Conservation (phyloP, 148 eudicot genomes). For the Chenopodium quinoa region DNA sequence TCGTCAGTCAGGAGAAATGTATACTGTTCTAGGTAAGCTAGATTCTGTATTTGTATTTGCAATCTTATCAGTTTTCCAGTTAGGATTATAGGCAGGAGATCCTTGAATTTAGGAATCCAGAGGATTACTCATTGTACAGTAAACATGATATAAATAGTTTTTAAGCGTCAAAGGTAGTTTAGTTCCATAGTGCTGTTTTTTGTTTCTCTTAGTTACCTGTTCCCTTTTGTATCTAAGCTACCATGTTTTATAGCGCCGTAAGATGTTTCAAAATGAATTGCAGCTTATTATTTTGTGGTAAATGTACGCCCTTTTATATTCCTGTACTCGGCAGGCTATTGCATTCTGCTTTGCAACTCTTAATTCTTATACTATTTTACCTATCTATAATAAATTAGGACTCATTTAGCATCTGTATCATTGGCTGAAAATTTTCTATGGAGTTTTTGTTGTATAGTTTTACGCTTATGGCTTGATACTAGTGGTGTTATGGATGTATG, state of each 20-base stretch:
- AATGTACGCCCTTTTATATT: not conserved
- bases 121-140: conserved; percentile 32
- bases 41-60: conserved; percentile 27
- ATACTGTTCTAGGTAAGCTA: conserved; percentile 28
- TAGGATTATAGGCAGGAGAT: conserved; percentile 28
- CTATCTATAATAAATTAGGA: not conserved
- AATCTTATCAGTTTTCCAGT: conserved; percentile 19
- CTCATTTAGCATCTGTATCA: not conserved
- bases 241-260: not conserved
- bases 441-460: no score
- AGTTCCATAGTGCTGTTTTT: not conserved
- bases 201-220: not conserved
- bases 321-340: no score
- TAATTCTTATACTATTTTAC: no score
- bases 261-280: not conserved
- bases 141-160: conserved; percentile 2
- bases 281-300: not conserved
- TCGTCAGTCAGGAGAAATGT: conserved; percentile 12
- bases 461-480: no score
- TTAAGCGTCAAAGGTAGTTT: not conserved
- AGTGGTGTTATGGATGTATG: no score
- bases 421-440: no score
- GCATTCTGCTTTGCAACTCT: no score
- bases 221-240: not conserved
- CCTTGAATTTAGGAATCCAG: conserved; percentile 23